These are phyloP conservation scores for Lasiodiplodia sp. DNA, from an alignment of 2,329 filamentous ascomycete genomes.

Conservation along the genomic window DNA sequence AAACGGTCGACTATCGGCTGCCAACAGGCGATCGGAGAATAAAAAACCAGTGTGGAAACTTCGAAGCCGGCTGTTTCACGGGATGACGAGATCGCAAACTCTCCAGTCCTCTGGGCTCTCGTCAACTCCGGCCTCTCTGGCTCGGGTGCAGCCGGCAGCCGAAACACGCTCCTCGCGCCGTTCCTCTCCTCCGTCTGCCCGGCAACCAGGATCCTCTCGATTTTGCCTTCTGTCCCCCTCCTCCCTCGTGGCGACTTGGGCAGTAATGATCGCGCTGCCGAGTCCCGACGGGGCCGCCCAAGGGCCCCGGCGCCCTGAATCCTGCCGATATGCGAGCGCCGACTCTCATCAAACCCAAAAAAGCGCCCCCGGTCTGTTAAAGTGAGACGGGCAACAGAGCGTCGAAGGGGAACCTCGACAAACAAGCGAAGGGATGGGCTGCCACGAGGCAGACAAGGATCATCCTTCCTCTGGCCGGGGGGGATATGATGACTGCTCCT, in stretches of 20 bases:
- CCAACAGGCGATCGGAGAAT: not conserved
- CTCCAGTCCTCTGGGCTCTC: not conserved
- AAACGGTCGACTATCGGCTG: not conserved
- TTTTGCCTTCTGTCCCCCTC: not conserved
- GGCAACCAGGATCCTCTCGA: constrained; percentile 4
- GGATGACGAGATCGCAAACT: not conserved
- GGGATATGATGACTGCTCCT: not conserved
- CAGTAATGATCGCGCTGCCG: not conserved
- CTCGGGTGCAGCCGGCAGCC: not conserved
- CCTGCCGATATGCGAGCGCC: constrained; percentile 8
- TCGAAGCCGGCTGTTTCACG: not conserved
- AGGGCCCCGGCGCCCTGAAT: constrained; percentile 1
- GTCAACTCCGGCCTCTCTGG: not conserved
- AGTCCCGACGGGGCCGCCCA: not conserved
- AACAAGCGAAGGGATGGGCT: constrained; percentile 4
- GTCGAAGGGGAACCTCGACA: not conserved
- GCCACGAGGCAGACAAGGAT: constrained; percentile 20
- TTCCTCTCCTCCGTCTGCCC: constrained; percentile 3
- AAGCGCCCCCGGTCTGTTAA: not conserved
- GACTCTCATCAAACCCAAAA: constrained; percentile 4
- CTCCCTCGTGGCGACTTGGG: not conserved
- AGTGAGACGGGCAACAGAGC: constrained; percentile 5
- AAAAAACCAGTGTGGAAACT: not conserved
- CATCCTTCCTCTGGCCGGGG: not conserved
- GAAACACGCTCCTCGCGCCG: constrained; percentile 10